Conservation (phyloP, 495 filamentous ascomycete species). For the Daldinia loculata region DNA sequence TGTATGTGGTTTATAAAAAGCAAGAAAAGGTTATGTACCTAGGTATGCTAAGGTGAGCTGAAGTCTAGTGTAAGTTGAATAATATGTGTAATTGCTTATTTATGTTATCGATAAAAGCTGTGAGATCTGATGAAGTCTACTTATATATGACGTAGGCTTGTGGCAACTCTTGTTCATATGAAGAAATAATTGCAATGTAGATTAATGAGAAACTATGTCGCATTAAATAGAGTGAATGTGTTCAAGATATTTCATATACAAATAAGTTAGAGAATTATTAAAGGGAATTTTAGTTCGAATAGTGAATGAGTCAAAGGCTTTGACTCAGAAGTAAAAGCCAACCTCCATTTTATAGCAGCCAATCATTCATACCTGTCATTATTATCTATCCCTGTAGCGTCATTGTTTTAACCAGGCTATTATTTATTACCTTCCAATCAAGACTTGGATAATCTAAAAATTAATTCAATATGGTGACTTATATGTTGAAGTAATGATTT, state of each 20-base stretch:
- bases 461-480: not conserved
- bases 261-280: not conserved
- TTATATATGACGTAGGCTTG: conserved; percentile 20
- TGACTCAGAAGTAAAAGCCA: not conserved
- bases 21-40: no score
- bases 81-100: not conserved
- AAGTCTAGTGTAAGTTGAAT: not conserved
- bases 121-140: conserved; percentile 3
- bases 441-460: not conserved
- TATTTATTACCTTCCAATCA: not conserved
- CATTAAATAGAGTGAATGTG: not conserved
- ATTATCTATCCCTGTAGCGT: not conserved
- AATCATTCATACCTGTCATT: conserved; percentile 2
- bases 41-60: no score
- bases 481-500: not conserved
- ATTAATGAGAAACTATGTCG: not conserved
- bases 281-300: not conserved
- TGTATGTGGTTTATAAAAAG: not conserved
- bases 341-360: not conserved
- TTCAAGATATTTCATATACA: no score
- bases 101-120: conserved; percentile 1
- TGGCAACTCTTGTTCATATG: conserved; percentile 1
- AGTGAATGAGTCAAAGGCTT: conserved; percentile 8
- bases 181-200: not conserved
- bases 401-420: not conserved